Evolutionary conservation across 192 early-diverging fungal species (phyloP).

Genomic region (Lobulomyces angularis): DNA sequence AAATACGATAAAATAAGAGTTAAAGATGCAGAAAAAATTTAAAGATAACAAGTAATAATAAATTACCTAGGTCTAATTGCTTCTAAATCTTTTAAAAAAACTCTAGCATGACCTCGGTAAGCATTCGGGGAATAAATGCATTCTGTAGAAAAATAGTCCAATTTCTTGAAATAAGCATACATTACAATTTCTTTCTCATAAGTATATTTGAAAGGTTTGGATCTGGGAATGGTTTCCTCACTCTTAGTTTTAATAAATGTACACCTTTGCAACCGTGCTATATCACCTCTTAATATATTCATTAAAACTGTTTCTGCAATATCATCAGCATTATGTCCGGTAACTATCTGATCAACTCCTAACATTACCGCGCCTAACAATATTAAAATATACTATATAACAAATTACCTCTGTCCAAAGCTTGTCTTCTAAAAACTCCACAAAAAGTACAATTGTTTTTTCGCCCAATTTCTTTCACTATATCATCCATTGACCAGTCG

Average conservation of each 20-base stretch:
- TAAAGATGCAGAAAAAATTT: background rate
- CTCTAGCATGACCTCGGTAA: slow-evolving; percentile 87
- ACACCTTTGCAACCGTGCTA: slow-evolving; percentile 80
- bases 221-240: slow-evolving; percentile 65
- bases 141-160: slow-evolving; percentile 98
- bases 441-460: slow-evolving; percentile 99
- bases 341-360: slow-evolving; percentile 88
- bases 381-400: too few species aligned
- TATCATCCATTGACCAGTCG: slow-evolving; percentile 97
- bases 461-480: slow-evolving; percentile 83
- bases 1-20: slow-evolving; percentile 6
- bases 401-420: slow-evolving; percentile 86
- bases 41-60: slow-evolving; percentile 63
- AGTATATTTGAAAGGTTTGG: slow-evolving; percentile 97
- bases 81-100: slow-evolving; percentile 92
- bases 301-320: slow-evolving; percentile 97
- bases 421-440: slow-evolving; percentile 94
- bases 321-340: slow-evolving; percentile 98
- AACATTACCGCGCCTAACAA: slow-evolving; percentile 87
- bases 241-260: slow-evolving; percentile 79
- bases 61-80: slow-evolving; percentile 70
- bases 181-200: slow-evolving; percentile 99
- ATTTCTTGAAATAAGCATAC: slow-evolving; percentile 92
- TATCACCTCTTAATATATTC: slow-evolving; percentile 94
- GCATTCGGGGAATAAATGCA: slow-evolving; percentile 97